Base-by-base conservation (phyloP, 768 basidiomycete genomes). In the Russula olivacea region DNA sequence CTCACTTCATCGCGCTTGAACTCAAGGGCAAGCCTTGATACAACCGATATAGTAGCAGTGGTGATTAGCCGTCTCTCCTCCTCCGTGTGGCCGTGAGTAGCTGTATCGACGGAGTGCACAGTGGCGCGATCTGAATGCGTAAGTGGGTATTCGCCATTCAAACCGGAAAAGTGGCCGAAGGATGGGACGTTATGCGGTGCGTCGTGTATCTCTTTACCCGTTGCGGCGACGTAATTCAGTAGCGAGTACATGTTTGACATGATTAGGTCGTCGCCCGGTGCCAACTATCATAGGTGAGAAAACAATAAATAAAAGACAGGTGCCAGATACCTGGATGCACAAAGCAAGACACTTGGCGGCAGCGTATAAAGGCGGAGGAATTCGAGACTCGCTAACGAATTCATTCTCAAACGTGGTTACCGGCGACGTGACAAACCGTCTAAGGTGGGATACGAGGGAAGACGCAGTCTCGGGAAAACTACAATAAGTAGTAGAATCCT, bases 241-340 rank as follows among this genome's bases (percentile, higher is more conserved):
- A 98, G 82, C 5, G 96, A 97, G 73, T 98, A 98, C 86, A 98
- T 89, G 68, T 94, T 92, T 4, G 95, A 98, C 83, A 94, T 87
- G 71, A 91, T 81, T 41, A 93, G 81, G 71, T 94, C 93, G 67
- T 93, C 90, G 48, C 90, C 91, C 17, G 90, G 88, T 17, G 90
- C 86, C 43, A 92, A 78, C 91, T 93, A 64, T 43, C 48, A 45
- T 6, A 41, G 11, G 65, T 55, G 25, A 61, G 66, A 53, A 67
- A 32, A 49, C 28, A 49, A 34, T 43, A 30, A 59, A 14, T 51
- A 59, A 30, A 61, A 38, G 12, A 40, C 7, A 51, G 34, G 34
- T 15, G 30, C 3, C 10, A 72, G 77, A 30, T 68, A 92, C 92
- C 75, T 87, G 85, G 63, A 98, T 88, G 73, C 94, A 97, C 50